phyloP scores from a whole-genome alignment of 305 asterid genomes.

The Plantago coronopus region DNA sequence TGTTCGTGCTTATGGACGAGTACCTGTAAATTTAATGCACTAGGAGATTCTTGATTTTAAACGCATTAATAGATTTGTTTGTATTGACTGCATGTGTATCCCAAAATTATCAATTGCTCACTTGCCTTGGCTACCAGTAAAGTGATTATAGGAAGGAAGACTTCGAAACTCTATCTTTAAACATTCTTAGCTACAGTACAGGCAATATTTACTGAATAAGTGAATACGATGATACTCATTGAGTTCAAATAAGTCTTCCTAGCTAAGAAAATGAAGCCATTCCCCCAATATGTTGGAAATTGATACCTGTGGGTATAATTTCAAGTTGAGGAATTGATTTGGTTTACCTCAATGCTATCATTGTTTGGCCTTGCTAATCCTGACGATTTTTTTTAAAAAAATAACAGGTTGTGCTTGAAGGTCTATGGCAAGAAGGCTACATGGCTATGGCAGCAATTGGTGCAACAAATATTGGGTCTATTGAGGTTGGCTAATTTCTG shows the following conservation, averaged over 20 bases:
- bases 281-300: no score
- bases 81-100: background rate
- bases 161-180: no score
- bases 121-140: background rate
- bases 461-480: slow-evolving; percentile 94
- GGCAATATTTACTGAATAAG: no score
- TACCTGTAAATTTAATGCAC: background rate
- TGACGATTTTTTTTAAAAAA: slow-evolving; percentile 25
- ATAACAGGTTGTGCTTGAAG: slow-evolving; percentile 96
- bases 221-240: no score
- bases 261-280: no score
- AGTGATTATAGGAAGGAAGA: no score
- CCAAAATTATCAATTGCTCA: slow-evolving; percentile 5
- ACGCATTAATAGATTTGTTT: background rate
- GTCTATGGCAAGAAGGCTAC: slow-evolving; percentile 86
- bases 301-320: no score
- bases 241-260: no score
- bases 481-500: slow-evolving; percentile 50
- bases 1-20: slow-evolving; percentile 15
- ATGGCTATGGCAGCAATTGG: slow-evolving; percentile 98
- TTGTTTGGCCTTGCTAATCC: slow-evolving; percentile 17
- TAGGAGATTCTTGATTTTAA: slow-evolving; percentile 10
- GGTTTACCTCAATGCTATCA: background rate
- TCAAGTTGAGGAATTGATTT: no score
- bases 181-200: no score